Evolutionary conservation across 2,329 filamentous ascomycete species (phyloP).

Genomic region (Epichloe amarillans): DNA sequence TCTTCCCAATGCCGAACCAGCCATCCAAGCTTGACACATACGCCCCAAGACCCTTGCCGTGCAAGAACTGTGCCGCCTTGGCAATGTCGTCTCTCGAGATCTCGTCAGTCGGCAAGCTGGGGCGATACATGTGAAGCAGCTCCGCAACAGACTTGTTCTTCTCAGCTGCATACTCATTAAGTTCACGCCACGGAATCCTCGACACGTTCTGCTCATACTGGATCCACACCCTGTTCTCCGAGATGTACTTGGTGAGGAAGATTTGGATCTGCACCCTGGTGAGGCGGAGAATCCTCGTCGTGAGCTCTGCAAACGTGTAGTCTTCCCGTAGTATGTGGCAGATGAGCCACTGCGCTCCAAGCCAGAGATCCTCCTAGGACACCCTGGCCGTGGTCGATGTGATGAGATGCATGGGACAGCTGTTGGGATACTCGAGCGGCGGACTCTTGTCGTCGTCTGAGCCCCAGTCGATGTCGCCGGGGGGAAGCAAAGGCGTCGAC

Average conservation of each 20-base stretch:
- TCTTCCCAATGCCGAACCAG: conserved; percentile 6
- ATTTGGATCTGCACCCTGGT: conserved; percentile 9
- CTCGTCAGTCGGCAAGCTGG: conserved; percentile 13
- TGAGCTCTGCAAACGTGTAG: conserved; percentile 11
- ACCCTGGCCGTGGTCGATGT: not conserved
- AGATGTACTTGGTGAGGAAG: conserved; percentile 13
- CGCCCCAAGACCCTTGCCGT: not conserved
- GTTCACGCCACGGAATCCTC: conserved; percentile 5
- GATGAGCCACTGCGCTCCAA: conserved; percentile 15
- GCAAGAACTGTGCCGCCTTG: conserved; percentile 10
- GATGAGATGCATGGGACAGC: not conserved
- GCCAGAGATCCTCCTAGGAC: conserved; percentile 13
- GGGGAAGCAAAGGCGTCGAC: not conserved
- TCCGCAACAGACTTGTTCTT: conserved; percentile 4
- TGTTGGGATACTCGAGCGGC: not conserved
- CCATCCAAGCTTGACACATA: conserved; percentile 6
- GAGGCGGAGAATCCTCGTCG: conserved; percentile 10
- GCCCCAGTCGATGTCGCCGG: conserved; percentile 8
- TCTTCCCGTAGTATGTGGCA: conserved; percentile 11
- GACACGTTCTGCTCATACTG: conserved; percentile 9
- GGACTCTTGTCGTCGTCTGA: not conserved
- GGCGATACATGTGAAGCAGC: conserved; percentile 10
- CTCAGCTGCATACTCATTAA: conserved; percentile 6
- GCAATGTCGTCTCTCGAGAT: conserved; percentile 9
- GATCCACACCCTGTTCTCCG: conserved; percentile 10